Base-by-base conservation (phyloP, 768 basidiomycete species). In the Mycena albidolilacea region DNA sequence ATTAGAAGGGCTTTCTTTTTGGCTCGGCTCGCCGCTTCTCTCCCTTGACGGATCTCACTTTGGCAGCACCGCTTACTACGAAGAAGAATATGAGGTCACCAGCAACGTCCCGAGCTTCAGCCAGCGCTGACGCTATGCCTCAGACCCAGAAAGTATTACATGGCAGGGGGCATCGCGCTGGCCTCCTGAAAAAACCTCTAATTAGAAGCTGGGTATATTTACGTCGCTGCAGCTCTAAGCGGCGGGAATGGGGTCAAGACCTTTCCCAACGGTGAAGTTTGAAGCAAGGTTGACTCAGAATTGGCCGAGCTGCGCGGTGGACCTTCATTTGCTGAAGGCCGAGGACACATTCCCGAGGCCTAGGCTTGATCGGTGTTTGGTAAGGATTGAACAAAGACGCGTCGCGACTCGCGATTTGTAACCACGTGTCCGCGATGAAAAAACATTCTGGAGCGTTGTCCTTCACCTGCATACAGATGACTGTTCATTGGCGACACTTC, bases 1-100 rank as follows among this genome's bases (percentile, higher is more conserved):
- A 64, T 50, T 52, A 64, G 63, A 50, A 52, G 63, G 63, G 17
- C n/a, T n/a, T 64, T 64, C 46, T 46, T 52, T 64, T 52, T 64
- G 23, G 48, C 63, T 64, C 46, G 23, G 48, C 63, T 64, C 46
- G 2, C 48, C 23, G 63, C 63, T 64, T 64, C 63, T 64, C 48
- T 17, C 63, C 63, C 19, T 52, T 0, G 48, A 38, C 48, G 35
- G 46, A 64, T 15, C 61, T 48, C 44, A 63, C 44, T 23, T 17
- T 57, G 55, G 62, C 15, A 35, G 43, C 43, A 30, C 21, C 60
- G 46, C 60, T n/a, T 21, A 44, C 43, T 21, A 39, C 19, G 9
- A 23, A 44, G 21, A 23, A 44, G 1, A 62, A 44, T 62, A 17
- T 43, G 60, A 62, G 35, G 60, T 57, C 12, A 55, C 10, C n/a